phyloP scores from a whole-genome alignment of 805 yeast species.

The Candida silvicultrix region DNA sequence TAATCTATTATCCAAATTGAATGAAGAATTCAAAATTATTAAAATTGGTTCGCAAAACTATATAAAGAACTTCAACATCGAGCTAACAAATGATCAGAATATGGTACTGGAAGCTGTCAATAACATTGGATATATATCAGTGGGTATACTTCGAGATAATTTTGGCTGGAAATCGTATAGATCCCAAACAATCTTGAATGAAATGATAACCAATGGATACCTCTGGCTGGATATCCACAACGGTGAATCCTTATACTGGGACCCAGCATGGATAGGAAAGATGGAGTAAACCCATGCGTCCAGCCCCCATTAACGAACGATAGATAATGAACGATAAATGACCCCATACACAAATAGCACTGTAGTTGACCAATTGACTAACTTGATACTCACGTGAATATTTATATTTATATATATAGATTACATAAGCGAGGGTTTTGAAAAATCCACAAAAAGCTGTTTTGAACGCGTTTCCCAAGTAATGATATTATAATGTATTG shows the following conservation, averaged over 20 bases:
- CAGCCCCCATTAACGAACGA: no score
- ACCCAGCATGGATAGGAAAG: slow-evolving; percentile 58
- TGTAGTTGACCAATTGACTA: no score
- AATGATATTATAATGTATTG: neutral
- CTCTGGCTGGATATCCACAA: slow-evolving; percentile 74
- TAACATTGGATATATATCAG: slow-evolving; percentile 68
- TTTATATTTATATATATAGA: no score
- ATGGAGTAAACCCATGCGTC: neutral
- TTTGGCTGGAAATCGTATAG: slow-evolving; percentile 66
- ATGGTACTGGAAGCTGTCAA: slow-evolving; percentile 70
- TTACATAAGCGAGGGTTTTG: no score
- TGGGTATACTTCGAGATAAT: slow-evolving; percentile 61
- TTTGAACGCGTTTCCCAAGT: neutral
- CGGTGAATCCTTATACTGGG: slow-evolving; percentile 55
- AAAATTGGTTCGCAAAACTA: slow-evolving; percentile 42
- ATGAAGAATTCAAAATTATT: slow-evolving; percentile 65
- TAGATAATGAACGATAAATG: no score
- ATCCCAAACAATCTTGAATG: slow-evolving; percentile 58
- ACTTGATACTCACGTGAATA: no score
- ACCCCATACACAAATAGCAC: no score
- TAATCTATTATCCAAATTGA: slow-evolving; percentile 46
- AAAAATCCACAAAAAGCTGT: no score
- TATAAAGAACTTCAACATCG: slow-evolving; percentile 56
- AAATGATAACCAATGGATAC: slow-evolving; percentile 75
- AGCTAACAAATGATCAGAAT: slow-evolving; percentile 62